Conservation (phyloP, 441 rosid species). For the Geranium incanum region DNA sequence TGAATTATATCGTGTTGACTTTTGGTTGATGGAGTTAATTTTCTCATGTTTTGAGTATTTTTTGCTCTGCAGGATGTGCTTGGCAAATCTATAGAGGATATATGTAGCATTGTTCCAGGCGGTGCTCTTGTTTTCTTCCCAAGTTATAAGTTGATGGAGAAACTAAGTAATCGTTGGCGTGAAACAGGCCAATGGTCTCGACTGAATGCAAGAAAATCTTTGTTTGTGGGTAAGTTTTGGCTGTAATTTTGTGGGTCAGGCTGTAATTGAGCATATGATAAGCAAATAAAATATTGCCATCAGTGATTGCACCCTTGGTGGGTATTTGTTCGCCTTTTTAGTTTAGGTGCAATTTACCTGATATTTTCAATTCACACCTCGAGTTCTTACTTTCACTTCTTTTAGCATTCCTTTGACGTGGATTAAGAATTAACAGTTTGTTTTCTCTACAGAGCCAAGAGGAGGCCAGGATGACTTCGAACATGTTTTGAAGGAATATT, state of each 20-base stretch:
- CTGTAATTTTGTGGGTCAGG: not conserved
- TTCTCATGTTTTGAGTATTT: slow-evolving; percentile 18
- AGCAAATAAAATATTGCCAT: slow-evolving; percentile 9
- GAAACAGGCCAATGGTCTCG: slow-evolving; percentile 89
- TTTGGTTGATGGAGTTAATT: slow-evolving; percentile 18
- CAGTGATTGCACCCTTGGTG: not conserved
- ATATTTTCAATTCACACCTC: slow-evolving; percentile 10
- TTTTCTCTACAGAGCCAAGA: slow-evolving; percentile 68
- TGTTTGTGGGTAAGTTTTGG: slow-evolving; percentile 59
- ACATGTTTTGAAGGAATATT: slow-evolving; percentile 65
- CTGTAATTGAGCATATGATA: slow-evolving; percentile 8
- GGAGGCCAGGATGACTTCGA: slow-evolving; percentile 86
- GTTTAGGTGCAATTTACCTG: slow-evolving; percentile 8
- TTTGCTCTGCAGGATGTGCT: slow-evolving; percentile 64
- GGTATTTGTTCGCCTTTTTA: slow-evolving; percentile 10
- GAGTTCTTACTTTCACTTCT: slow-evolving; percentile 17
- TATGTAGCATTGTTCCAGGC: slow-evolving; percentile 74
- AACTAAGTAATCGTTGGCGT: slow-evolving; percentile 77
- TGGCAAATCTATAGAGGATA: slow-evolving; percentile 80
- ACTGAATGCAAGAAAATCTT: slow-evolving; percentile 55
- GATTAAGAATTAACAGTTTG: slow-evolving; percentile 18
- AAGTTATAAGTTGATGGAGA: slow-evolving; percentile 96
- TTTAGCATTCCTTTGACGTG: slow-evolving; percentile 10
- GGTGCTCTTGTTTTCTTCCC: slow-evolving; percentile 95
- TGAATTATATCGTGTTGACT: slow-evolving; percentile 15